These are phyloP conservation scores for Pichia sp. DNA, from an alignment of 1,139 yeast genomes.

Conservation along the genomic window DNA sequence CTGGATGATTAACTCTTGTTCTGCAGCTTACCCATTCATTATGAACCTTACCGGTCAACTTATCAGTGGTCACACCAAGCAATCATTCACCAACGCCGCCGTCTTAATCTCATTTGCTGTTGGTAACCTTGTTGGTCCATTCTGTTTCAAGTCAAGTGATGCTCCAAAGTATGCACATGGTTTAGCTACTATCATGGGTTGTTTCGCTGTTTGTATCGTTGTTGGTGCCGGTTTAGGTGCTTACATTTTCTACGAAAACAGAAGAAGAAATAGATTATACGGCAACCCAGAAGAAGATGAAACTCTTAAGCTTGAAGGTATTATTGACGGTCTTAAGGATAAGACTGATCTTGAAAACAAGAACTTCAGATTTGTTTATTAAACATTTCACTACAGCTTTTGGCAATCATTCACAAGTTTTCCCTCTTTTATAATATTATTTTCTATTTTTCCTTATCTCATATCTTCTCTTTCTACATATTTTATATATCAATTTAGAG, in stretches of 20 bases:
- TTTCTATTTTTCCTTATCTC: not conserved
- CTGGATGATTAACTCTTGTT: constrained; percentile 26
- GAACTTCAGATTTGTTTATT: constrained; percentile 15
- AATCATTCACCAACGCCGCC: constrained; percentile 54
- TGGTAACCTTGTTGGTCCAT: constrained; percentile 70
- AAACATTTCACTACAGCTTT: not conserved
- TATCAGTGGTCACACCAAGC: constrained; percentile 66
- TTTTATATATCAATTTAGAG: too few relatives aligned
- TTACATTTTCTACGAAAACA: constrained; percentile 40
- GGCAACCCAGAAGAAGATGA: constrained; percentile 21
- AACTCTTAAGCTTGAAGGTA: constrained; percentile 18
- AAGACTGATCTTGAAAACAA: constrained; percentile 65
- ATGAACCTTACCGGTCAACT: constrained; percentile 33
- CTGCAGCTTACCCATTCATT: constrained; percentile 16
- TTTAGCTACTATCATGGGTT: constrained; percentile 43
- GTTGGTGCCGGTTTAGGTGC: constrained; percentile 37
- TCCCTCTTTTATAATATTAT: not conserved
- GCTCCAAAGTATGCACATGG: constrained; percentile 54
- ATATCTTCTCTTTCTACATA: not conserved
- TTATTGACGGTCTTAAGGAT: constrained; percentile 53
- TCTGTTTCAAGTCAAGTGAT: constrained; percentile 50
- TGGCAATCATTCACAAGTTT: not conserved
- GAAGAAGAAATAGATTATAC: constrained; percentile 37
- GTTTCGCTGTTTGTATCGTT: constrained; percentile 40
- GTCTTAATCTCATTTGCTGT: constrained; percentile 59